Base-by-base conservation (phyloP, 352 stramenopile species). In the Globisporangium paroecandrum region DNA sequence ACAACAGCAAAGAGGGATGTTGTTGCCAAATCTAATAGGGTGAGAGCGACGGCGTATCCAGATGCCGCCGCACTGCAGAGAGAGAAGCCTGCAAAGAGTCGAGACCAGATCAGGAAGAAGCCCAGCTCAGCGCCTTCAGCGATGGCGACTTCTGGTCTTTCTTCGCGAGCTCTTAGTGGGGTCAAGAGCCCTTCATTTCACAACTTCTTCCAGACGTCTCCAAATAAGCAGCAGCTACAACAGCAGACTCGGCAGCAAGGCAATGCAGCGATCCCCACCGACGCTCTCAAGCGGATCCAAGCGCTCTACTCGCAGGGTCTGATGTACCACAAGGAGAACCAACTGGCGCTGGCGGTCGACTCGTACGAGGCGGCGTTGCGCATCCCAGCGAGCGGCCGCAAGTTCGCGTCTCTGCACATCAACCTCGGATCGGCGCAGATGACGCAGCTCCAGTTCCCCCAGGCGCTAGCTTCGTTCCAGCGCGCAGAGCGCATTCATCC, bases 401-500 rank as follows among this genome's bases (percentile, higher is more conserved):
- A 81, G 34, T 91, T 89, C 43, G 80, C 83, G 25, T 90, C 85
- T 6, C 58, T 91, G 53, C 76, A 89, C 46, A 75, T 93, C 58
- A 93, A 91, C 66, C 67, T 87, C n/a, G 81, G 81, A 22, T 89
- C 79, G 22, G 85, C 82, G 1, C 67, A 75, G 18, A 79, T 90
- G 69, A 59, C 68, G 7, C 74, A 87, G 63, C 69, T 71, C 24
- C 72, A 77, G 20, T 71, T 74, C 54, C 61, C 55, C 0, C 69
- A 81, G 6, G 85, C 85, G 12, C 65, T 89, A 0, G 65, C 57
- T 12, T 72, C 66, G 0, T 85, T 89, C 62, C 38, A 75, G 20
- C 64, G 76, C 15, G 83, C 85, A 2, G 70, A 80, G 24, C 77
- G 62, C 8, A 79, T 90, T 22, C 78, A 91, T 56, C 78, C 85